A percentile compares a stretch with the other conserved stretches of the same genome.
These are phyloP conservation scores for Fomitopsis schrenkii DNA, from an alignment of 1,284 basidiomycete species.

Conservation along the genomic window DNA sequence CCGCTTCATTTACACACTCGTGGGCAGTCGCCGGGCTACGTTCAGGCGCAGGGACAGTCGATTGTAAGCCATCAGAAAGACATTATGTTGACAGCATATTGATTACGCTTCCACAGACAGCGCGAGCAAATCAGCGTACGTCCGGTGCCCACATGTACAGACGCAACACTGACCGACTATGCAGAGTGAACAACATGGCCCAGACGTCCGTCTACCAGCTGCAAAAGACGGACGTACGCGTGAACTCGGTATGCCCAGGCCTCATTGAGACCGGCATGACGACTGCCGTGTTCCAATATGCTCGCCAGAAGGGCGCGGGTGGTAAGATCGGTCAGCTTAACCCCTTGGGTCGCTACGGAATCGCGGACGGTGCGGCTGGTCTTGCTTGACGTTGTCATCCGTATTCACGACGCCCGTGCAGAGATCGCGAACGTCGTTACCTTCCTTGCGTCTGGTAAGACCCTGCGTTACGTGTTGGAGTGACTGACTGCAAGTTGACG, in stretches of 20 bases:
- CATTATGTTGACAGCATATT: constrained; percentile 5
- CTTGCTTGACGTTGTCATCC: not conserved
- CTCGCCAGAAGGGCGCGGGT: constrained; percentile 67
- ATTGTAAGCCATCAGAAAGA: constrained; percentile 55
- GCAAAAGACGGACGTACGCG: constrained; percentile 78
- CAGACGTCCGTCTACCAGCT: constrained; percentile 80
- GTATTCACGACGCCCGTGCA: constrained; percentile 20
- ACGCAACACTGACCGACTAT: constrained; percentile 6
- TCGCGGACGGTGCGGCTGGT: constrained; percentile 59
- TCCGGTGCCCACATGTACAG: constrained; percentile 7
- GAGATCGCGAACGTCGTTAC: constrained; percentile 83
- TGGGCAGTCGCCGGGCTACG: constrained; percentile 76
- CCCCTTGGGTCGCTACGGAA: constrained; percentile 75
- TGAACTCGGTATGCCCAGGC: constrained; percentile 90
- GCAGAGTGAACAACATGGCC: constrained; percentile 82
- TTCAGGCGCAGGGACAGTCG: constrained; percentile 81
- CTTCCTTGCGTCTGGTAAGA: constrained; percentile 82
- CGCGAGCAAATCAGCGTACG: constrained; percentile 87
- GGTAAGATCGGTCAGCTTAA: constrained; percentile 85
- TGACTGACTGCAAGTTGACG: not conserved
- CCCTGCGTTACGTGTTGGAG: not conserved
- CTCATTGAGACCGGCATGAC: constrained; percentile 93
- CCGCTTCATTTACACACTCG: not conserved
- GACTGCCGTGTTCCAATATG: constrained; percentile 65
- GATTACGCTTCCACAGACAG: constrained; percentile 51